Percentiles rank a stretch among this genome's conserved stretches.
These are phyloP conservation scores for Tetrapisispora pingtungensis DNA, from an alignment of 805 yeast genomes.

Conservation along the genomic window DNA sequence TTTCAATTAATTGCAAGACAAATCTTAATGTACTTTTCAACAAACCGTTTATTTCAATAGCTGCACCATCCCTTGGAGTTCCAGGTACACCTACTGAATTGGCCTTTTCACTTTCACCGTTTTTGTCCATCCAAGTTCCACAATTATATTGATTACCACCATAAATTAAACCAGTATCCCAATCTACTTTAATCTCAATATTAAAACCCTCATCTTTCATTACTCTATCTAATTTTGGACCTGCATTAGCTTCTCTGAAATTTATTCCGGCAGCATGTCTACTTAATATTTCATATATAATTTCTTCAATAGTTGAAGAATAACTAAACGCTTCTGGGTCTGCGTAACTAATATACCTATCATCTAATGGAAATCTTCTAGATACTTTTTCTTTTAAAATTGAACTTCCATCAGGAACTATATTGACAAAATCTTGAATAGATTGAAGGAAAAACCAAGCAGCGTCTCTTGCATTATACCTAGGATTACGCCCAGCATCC, in stretches of 20 bases:
- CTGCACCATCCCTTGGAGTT: conserved; percentile 96
- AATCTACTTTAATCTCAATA: conserved; percentile 69
- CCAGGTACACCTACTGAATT: conserved; percentile 90
- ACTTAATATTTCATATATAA: conserved; percentile 70
- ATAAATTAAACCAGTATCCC: conserved; percentile 77
- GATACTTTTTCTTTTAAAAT: conserved; percentile 63
- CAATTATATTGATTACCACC: conserved; percentile 92
- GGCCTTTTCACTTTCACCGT: conserved; percentile 89
- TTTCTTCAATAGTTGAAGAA: conserved; percentile 59
- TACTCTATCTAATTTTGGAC: conserved; percentile 75
- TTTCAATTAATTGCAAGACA: conserved; percentile 47
- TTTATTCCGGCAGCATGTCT: conserved; percentile 85
- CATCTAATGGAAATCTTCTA: conserved; percentile 86
- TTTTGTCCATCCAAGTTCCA: conserved; percentile 99
- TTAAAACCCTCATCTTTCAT: conserved; percentile 91
- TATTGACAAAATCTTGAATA: conserved; percentile 67
- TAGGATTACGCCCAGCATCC: conserved; percentile 88
- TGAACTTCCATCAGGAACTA: conserved; percentile 57
- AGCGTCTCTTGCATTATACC: conserved; percentile 95
- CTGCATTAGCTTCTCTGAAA: conserved; percentile 93
- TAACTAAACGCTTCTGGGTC: conserved; percentile 70
- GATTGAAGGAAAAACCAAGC: conserved; percentile 89
- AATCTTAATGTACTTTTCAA: conserved; percentile 77
- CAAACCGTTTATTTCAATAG: conserved; percentile 82
- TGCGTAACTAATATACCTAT: conserved; percentile 57